These are phyloP conservation scores for Solanum chacoense DNA, from an alignment of 305 asterid species.

Conservation along the genomic window DNA sequence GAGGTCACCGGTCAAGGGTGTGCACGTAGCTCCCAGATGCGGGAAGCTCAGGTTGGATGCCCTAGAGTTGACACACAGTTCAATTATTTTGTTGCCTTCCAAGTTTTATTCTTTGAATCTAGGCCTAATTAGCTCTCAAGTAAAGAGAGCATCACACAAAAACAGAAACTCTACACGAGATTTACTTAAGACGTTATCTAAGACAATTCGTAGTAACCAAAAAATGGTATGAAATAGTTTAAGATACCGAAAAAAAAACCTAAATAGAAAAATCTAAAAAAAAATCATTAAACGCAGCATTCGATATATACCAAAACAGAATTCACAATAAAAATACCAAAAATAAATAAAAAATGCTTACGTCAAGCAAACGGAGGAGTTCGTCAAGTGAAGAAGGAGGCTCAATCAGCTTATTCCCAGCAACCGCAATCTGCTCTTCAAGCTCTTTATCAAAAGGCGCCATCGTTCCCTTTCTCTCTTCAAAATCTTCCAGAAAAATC, in stretches of 20 bases:
- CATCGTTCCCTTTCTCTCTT: background rate
- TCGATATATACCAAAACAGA: background rate
- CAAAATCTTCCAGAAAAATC: background rate
- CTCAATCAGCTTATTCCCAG: slow-evolving; percentile 52
- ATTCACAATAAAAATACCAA: background rate
- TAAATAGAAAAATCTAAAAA: background rate
- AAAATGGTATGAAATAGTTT: background rate
- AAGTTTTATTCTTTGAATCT: background rate
- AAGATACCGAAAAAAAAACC: background rate
- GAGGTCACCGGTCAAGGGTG: background rate
- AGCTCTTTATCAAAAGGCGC: background rate
- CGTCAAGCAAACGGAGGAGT: slow-evolving; percentile 70
- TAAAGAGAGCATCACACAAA: background rate
- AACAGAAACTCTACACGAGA: background rate
- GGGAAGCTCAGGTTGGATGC: background rate
- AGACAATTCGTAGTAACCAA: background rate
- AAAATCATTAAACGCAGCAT: background rate
- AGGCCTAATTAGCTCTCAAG: background rate
- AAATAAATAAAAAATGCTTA: slow-evolving; percentile 18
- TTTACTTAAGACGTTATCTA: background rate
- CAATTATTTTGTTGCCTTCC: background rate
- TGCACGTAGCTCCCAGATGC: background rate
- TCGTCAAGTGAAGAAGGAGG: slow-evolving; percentile 51
- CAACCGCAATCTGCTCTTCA: slow-evolving; percentile 13
- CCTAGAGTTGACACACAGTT: background rate